Evolutionary conservation across 2,329 filamentous ascomycete species (phyloP).

Genomic region (Keithomyces neogunnii): DNA sequence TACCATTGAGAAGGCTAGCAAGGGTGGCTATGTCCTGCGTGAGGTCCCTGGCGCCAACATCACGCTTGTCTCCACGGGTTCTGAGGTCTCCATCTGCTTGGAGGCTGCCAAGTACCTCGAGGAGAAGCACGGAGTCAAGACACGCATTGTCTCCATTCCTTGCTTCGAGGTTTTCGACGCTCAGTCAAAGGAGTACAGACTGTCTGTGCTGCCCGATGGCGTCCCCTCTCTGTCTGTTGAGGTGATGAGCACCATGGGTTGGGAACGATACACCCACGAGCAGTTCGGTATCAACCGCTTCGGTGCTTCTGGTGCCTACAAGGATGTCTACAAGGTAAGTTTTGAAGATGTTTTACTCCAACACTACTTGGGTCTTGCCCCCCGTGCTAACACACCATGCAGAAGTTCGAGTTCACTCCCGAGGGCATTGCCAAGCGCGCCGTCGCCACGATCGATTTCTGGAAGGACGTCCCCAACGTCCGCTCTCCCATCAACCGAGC

Average conservation of each 20-base stretch:
- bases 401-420: constrained; percentile 99
- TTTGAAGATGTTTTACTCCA: neutral
- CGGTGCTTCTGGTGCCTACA: constrained; percentile 93
- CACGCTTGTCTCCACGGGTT: constrained; percentile 90
- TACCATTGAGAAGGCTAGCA: constrained; percentile 77
- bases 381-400: constrained; percentile 28
- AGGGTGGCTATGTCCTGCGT: constrained; percentile 89
- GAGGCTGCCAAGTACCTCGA: constrained; percentile 87
- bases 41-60: constrained; percentile 78
- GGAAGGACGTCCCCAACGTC: constrained; percentile 84
- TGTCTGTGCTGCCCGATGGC: constrained; percentile 86
- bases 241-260: constrained; percentile 94
- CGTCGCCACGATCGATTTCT: constrained; percentile 87
- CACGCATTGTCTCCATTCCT: constrained; percentile 89
- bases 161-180: constrained; percentile 96
- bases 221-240: constrained; percentile 91
- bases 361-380: neutral
- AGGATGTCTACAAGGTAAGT: constrained; percentile 88
- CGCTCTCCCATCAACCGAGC: constrained; percentile 95
- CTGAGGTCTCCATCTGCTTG: constrained; percentile 88
- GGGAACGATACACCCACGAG: constrained; percentile 99
- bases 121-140: constrained; percentile 78
- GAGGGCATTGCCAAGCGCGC: constrained; percentile 96
- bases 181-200: constrained; percentile 89
- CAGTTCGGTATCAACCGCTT: constrained; percentile 99